Percentiles rank a stretch among this genome's conserved stretches.
These are phyloP conservation scores for Taiwanofungus camphoratus DNA, from an alignment of 1,284 basidiomycete species.

Conservation along the genomic window DNA sequence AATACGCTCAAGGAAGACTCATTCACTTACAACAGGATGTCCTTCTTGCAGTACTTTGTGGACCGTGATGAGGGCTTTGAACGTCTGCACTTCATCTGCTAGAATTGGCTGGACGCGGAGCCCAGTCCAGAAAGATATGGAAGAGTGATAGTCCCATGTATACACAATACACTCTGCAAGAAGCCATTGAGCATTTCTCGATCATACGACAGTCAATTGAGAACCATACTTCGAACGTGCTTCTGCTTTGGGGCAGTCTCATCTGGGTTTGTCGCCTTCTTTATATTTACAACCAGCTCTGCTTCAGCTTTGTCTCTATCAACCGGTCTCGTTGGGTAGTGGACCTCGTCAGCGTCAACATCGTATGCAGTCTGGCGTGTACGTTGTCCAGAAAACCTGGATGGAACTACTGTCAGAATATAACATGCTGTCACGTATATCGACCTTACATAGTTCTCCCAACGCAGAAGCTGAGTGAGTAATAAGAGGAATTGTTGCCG, in stretches of 20 bases:
- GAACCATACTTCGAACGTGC: conserved; percentile 85
- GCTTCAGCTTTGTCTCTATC: conserved; percentile 95
- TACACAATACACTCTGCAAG: conserved; percentile 88
- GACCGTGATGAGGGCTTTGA: conserved; percentile 93
- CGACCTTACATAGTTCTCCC: too few relatives aligned
- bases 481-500: too few relatives aligned
- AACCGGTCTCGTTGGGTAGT: conserved; percentile 92
- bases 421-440: too few relatives aligned
- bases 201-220: conserved; percentile 1
- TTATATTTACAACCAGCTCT: conserved; percentile 89
- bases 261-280: conserved; percentile 92
- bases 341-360: conserved; percentile 70
- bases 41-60: conserved; percentile 96
- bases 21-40: conserved; percentile 74
- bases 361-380: conserved; percentile 44
- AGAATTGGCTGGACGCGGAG: conserved; percentile 92
- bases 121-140: conserved; percentile 94
- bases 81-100: conserved; percentile 93
- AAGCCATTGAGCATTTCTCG: conserved; percentile 1
- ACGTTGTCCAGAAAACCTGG: conserved; percentile 21
- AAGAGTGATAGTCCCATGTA: conserved; percentile 98
- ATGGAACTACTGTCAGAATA: too few relatives aligned
- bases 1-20: not conserved
- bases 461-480: too few relatives aligned
- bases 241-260: conserved; percentile 95